Conservation (phyloP, 2,329 filamentous ascomycete genomes). For the Thelonectria discophora region DNA sequence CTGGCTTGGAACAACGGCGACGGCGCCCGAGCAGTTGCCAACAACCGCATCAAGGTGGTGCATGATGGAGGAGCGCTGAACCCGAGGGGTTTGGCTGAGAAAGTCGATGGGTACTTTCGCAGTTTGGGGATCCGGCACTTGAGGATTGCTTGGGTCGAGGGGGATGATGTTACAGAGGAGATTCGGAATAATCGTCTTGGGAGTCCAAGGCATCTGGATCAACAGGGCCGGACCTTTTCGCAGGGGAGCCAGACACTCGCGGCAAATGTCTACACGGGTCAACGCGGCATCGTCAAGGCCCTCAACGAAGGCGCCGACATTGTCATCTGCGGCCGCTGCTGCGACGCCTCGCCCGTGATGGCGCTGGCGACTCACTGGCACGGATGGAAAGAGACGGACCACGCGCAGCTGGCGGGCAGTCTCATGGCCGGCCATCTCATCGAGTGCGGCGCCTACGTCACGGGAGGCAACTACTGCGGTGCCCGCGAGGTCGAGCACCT, state of each 20-base stretch:
- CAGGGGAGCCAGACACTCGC: slow-evolving; percentile 26
- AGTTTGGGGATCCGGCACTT: slow-evolving; percentile 42
- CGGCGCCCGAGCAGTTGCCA: slow-evolving; percentile 42
- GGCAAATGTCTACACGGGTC: slow-evolving; percentile 61
- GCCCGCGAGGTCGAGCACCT: slow-evolving; percentile 37
- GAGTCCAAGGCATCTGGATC: slow-evolving; percentile 31
- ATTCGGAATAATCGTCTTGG: slow-evolving; percentile 25
- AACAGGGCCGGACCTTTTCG: slow-evolving; percentile 12
- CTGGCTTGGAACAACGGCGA: slow-evolving; percentile 48
- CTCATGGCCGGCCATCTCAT: slow-evolving; percentile 60
- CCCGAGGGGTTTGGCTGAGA: slow-evolving; percentile 58
- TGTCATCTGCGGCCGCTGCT: slow-evolving; percentile 54
- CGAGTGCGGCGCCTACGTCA: slow-evolving; percentile 61
- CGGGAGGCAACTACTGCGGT: slow-evolving; percentile 61
- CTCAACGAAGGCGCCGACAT: slow-evolving; percentile 52
- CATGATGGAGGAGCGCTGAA: slow-evolving; percentile 66
- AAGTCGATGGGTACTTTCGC: slow-evolving; percentile 32
- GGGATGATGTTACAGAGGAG: slow-evolving; percentile 50
- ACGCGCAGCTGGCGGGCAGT: slow-evolving; percentile 56
- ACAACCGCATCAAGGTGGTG: slow-evolving; percentile 62
- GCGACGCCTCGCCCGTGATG: slow-evolving; percentile 59
- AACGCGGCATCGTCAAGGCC: slow-evolving; percentile 52
- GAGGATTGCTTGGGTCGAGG: slow-evolving; percentile 50
- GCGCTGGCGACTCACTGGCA: slow-evolving; percentile 63
- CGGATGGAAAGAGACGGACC: slow-evolving; percentile 55